These are phyloP conservation scores for Alternaria incomplexa DNA, from an alignment of 2,329 filamentous ascomycete species.

Conservation along the genomic window DNA sequence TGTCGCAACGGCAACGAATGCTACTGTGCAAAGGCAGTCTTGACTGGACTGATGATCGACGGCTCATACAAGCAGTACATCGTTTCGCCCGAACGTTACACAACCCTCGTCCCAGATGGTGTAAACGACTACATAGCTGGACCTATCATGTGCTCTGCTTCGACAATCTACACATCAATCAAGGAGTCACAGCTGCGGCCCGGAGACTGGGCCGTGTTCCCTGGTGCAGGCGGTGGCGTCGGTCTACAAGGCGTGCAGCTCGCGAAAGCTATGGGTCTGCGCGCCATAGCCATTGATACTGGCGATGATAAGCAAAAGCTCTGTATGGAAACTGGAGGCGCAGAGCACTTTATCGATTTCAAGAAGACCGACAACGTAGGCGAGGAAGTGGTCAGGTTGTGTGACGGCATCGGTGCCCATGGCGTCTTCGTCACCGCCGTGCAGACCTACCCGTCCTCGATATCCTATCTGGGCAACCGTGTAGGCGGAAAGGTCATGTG, in stretches of 20 bases:
- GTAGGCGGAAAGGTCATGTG: slow-evolving; percentile 62
- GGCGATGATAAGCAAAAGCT: slow-evolving; percentile 46
- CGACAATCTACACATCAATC: slow-evolving; percentile 64
- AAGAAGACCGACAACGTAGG: slow-evolving; percentile 41
- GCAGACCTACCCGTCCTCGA: slow-evolving; percentile 37
- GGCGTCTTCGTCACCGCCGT: slow-evolving; percentile 49
- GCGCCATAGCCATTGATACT: slow-evolving; percentile 46
- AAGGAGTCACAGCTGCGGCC: slow-evolving; percentile 58
- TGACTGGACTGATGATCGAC: slow-evolving; percentile 53
- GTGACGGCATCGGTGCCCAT: slow-evolving; percentile 48
- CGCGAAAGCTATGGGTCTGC: slow-evolving; percentile 49
- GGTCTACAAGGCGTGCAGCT: slow-evolving; percentile 63
- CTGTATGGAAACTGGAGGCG: slow-evolving; percentile 40
- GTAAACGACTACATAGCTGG: slow-evolving; percentile 63
- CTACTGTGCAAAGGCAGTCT: slow-evolving; percentile 56
- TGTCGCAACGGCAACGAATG: slow-evolving; percentile 62
- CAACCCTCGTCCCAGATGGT: slow-evolving; percentile 61
- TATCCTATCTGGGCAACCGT: slow-evolving; percentile 51
- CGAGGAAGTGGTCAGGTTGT: slow-evolving; percentile 40
- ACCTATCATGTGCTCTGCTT: slow-evolving; percentile 66
- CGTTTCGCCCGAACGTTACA: slow-evolving; percentile 61
- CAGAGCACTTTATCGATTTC: slow-evolving; percentile 49
- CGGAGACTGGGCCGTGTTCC: slow-evolving; percentile 63
- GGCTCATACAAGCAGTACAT: slow-evolving; percentile 67
- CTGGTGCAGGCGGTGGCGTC: slow-evolving; percentile 62